These are phyloP conservation scores for Ciborinia camelliae DNA, from an alignment of 2,329 filamentous ascomycete species.

Conservation along the genomic window DNA sequence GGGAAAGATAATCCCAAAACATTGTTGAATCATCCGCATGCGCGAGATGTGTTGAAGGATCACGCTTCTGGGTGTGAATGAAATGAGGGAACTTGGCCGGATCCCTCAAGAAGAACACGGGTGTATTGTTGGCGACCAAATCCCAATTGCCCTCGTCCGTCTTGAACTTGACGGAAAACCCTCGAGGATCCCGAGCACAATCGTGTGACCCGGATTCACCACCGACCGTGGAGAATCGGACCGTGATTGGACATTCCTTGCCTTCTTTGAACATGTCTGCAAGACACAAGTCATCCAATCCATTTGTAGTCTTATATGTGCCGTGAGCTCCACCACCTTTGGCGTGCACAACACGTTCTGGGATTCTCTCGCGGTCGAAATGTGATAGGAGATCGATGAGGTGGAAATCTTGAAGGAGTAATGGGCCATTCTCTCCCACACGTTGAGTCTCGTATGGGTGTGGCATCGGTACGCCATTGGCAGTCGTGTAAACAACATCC, in stretches of 20 bases:
- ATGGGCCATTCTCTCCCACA: constrained; percentile 46
- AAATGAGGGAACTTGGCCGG: constrained; percentile 70
- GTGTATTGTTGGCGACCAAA: constrained; percentile 69
- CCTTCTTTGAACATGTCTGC: constrained; percentile 56
- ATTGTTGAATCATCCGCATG: constrained; percentile 55
- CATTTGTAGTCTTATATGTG: constrained; percentile 50
- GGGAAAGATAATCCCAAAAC: constrained; percentile 25
- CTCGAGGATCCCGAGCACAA: constrained; percentile 67
- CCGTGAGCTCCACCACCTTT: constrained; percentile 57
- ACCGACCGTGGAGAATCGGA: constrained; percentile 72
- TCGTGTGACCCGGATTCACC: constrained; percentile 70
- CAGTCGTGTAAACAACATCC: constrained; percentile 49
- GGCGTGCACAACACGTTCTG: constrained; percentile 56
- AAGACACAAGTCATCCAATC: constrained; percentile 51
- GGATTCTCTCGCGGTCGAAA: constrained; percentile 58
- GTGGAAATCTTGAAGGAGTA: constrained; percentile 58
- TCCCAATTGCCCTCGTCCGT: constrained; percentile 74
- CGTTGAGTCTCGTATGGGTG: constrained; percentile 56
- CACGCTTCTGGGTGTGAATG: constrained; percentile 72
- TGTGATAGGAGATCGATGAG: constrained; percentile 59
- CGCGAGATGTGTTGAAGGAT: constrained; percentile 65
- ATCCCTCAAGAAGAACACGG: constrained; percentile 73
- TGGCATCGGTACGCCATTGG: constrained; percentile 44
- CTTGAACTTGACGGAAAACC: constrained; percentile 70
- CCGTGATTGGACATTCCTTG: constrained; percentile 63